phyloP scores from a whole-genome alignment of 2,329 filamentous ascomycete species.

The Nemania abortiva region DNA sequence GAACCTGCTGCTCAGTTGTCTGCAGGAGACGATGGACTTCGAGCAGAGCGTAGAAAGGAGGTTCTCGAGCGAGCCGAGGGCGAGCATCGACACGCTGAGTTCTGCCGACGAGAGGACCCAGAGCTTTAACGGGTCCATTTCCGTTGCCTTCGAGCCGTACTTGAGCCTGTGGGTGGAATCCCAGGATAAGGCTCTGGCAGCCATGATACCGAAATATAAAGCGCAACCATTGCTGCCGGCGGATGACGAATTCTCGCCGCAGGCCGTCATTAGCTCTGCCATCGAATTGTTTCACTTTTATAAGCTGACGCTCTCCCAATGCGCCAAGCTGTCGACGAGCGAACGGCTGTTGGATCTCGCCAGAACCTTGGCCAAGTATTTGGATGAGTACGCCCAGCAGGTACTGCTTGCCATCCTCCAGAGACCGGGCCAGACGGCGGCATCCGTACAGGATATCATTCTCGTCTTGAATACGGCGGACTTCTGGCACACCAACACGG shows the following conservation, averaged over 20 bases:
- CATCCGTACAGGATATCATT: slow-evolving; percentile 79
- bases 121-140: slow-evolving; percentile 90
- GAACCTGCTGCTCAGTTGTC: slow-evolving; percentile 85
- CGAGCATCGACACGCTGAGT: slow-evolving; percentile 89
- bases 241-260: slow-evolving; percentile 92
- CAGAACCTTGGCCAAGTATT: slow-evolving; percentile 87
- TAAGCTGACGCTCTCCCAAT: slow-evolving; percentile 90
- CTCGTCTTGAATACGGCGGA: slow-evolving; percentile 96
- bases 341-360: slow-evolving; percentile 86
- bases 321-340: slow-evolving; percentile 95
- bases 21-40: slow-evolving; percentile 97
- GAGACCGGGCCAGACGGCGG: slow-evolving; percentile 64
- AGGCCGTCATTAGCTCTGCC: slow-evolving; percentile 90
- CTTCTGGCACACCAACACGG: slow-evolving; percentile 95
- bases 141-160: slow-evolving; percentile 96
- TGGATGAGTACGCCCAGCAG: slow-evolving; percentile 95
- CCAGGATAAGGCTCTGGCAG: slow-evolving; percentile 87
- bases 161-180: slow-evolving; percentile 97
- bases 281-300: slow-evolving; percentile 99
- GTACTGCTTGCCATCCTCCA: slow-evolving; percentile 81
- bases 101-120: slow-evolving; percentile 81
- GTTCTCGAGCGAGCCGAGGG: slow-evolving; percentile 79
- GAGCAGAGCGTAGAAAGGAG: slow-evolving; percentile 90
- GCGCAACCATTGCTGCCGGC: slow-evolving; percentile 80
- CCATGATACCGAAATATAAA: slow-evolving; percentile 88